Conservation (phyloP, 108 stramenopile species). For the Pseudonitzschia multistriata region DNA sequence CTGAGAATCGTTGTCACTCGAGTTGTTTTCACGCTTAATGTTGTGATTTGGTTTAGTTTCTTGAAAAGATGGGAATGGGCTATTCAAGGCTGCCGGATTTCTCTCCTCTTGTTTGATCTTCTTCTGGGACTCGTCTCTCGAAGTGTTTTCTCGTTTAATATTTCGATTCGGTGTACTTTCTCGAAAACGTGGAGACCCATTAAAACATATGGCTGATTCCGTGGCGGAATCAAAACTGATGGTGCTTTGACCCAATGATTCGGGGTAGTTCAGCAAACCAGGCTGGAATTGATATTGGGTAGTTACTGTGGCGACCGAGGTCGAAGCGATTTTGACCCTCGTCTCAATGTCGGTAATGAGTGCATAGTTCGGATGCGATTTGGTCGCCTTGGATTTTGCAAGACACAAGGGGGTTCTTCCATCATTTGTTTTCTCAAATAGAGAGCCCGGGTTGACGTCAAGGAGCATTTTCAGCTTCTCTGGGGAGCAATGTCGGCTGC, state of each 20-base stretch:
- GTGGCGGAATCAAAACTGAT: neutral
- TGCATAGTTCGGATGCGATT: slow-evolving; percentile 52
- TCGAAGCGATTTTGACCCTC: neutral
- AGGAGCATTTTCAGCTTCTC: slow-evolving; percentile 59
- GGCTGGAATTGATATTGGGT: neutral
- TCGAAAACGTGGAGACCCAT: too few relatives aligned
- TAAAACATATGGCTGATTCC: neutral
- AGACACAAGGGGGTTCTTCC: slow-evolving; percentile 43
- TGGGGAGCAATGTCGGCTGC: slow-evolving; percentile 59
- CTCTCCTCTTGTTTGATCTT: neutral
- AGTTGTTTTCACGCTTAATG: neutral
- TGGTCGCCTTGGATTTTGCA: slow-evolving; percentile 42
- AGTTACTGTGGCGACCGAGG: neutral
- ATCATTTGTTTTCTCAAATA: slow-evolving; percentile 36
- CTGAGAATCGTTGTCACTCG: neutral
- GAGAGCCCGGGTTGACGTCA: slow-evolving; percentile 32
- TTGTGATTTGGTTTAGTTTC: neutral
- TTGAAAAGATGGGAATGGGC: neutral
- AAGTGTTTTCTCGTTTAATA: too few relatives aligned
- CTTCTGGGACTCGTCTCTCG: neutral
- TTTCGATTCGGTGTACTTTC: too few relatives aligned
- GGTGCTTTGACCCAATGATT: neutral
- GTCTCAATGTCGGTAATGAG: slow-evolving; percentile 38
- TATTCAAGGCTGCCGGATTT: neutral
- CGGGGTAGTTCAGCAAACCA: too few relatives aligned